Evolutionary conservation across 257 asterid genomes (phyloP), one percentile per base, ranked within the genome.

Genomic region (Jacaranda copaia): DNA sequence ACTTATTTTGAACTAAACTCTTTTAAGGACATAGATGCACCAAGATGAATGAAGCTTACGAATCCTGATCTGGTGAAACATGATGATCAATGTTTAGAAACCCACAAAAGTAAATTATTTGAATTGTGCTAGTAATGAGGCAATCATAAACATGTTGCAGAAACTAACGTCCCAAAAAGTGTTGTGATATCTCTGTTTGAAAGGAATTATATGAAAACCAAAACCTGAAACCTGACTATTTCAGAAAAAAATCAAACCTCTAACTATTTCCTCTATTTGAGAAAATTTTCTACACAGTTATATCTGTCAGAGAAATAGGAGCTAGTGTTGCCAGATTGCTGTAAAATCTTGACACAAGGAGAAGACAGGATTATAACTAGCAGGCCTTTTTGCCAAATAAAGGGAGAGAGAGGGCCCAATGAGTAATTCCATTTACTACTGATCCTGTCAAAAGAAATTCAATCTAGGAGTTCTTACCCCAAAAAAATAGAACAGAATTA

Each of bases 21-120:
- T 16, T 79, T 72, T 77, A 68, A 62, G 71, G 77, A 76, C 85
- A 84, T 83, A 10, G 80, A 87, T 70, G 77, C 45, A 79, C 70
- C 75, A 57, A 53, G 46, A 85, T 72, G 77, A 55, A 66, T 39
- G 35, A 74, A 67, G 40, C 70, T 46, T 51, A 60, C 45, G 73
- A 78, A 73, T 40, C 84, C 84, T 77, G 86, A 19, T 72, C 5
- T 9, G 70, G 48, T 63, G 43, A 59, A 72, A 49, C 77, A 65
- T 9, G 5, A 7, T 40, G 12, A 12, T 20, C 42, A 58, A 43
- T 49, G 40, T 62, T 56, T 36, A 10, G 7, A 14, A 67, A 65
- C 42, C 56, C 40, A 18, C 64, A 49, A 55, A 5, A 42, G 46
- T 42, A 42, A 42, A 42, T 42, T 42, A 8, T 42, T 42, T 8